Percentiles rank a stretch among this genome's conserved stretches.
Conservation (phyloP, 140 eudicot species). For the Bidens hawaiensis region DNA sequence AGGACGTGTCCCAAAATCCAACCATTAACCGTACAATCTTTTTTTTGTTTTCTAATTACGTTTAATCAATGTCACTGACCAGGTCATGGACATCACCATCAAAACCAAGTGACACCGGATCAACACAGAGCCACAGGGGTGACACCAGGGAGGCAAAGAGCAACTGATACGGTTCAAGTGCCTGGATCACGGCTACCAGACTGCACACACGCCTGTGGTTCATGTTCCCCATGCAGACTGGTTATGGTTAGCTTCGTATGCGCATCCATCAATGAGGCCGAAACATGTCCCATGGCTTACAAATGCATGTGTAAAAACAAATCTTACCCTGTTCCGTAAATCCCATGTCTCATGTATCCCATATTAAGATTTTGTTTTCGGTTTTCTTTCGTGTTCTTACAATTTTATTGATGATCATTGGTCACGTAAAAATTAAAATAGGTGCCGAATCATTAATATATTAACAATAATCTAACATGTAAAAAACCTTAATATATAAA, state of each 20-base stretch:
- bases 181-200: constrained; percentile 90
- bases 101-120: constrained; percentile 12
- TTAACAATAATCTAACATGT: constrained; percentile 8
- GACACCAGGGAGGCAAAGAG: constrained; percentile 26
- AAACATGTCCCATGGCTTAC: constrained; percentile 91
- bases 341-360: constrained; percentile 2
- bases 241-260: constrained; percentile 93
- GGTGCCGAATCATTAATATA: neutral
- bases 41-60: neutral
- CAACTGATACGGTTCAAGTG: constrained; percentile 40
- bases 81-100: constrained; percentile 50
- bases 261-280: constrained; percentile 81
- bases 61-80: constrained; percentile 1
- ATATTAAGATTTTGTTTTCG: constrained; percentile 29
- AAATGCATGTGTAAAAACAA: constrained; percentile 93
- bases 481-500: no score
- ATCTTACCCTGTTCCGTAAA: constrained; percentile 84
- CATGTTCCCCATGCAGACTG: constrained; percentile 82
- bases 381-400: constrained; percentile 2
- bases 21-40: neutral
- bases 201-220: constrained; percentile 94
- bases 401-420: neutral
- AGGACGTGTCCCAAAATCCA: neutral
- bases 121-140: constrained; percentile 12
- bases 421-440: neutral